These are phyloP conservation scores for Calonectria fujianensis DNA, from an alignment of 2,329 filamentous ascomycete genomes.

Conservation along the genomic window DNA sequence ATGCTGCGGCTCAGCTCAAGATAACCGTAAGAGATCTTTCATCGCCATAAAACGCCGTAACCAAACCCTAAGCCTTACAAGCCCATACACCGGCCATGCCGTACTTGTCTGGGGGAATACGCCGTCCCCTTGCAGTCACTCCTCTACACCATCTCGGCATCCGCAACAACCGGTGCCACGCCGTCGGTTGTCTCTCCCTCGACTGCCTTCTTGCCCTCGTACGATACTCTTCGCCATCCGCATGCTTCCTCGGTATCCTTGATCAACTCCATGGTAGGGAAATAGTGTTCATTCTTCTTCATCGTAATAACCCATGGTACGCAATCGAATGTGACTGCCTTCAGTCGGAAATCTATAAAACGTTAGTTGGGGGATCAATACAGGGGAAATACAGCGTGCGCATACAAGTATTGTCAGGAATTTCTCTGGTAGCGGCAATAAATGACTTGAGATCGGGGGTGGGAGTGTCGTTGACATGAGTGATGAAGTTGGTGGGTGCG, in stretches of 20 bases:
- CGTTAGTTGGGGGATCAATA: constrained; percentile 42
- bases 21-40: constrained; percentile 58
- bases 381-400: constrained; percentile 34
- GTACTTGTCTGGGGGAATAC: not conserved
- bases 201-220: constrained; percentile 73
- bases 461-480: constrained; percentile 91
- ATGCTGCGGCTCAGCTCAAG: constrained; percentile 58
- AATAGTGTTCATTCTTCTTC: constrained; percentile 99
- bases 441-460: constrained; percentile 90
- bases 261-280: constrained; percentile 82
- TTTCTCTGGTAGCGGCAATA: constrained; percentile 86
- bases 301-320: constrained; percentile 99
- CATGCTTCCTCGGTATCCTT: constrained; percentile 76
- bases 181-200: constrained; percentile 74
- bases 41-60: constrained; percentile 61
- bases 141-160: constrained; percentile 65
- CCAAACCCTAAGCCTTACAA: constrained; percentile 47
- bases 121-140: too few species aligned
- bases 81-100: constrained; percentile 34
- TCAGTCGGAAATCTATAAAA: constrained; percentile 89
- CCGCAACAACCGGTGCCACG: constrained; percentile 64
- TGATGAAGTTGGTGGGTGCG: constrained; percentile 97
- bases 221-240: constrained; percentile 79
- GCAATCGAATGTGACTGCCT: constrained; percentile 98
- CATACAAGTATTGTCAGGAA: constrained; percentile 94